Evolutionary conservation across 2,329 filamentous ascomycete genomes (phyloP).

Genomic region (Curvularia verruculosa): DNA sequence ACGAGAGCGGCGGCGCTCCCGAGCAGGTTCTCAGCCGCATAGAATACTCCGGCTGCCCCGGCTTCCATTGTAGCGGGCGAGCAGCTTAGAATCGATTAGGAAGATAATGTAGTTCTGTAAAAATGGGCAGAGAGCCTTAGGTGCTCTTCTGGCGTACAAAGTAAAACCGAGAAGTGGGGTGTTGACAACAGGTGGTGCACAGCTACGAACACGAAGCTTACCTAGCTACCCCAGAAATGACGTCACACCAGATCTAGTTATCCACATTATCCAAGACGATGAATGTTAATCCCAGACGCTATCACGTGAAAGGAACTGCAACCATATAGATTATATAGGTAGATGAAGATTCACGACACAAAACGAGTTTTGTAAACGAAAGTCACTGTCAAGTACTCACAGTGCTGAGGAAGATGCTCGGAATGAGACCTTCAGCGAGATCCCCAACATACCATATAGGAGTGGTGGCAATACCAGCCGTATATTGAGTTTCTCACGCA

Average conservation of each 20-base stretch:
- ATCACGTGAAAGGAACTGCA: not conserved
- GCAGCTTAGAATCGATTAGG: not conserved
- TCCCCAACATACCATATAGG: too few species aligned
- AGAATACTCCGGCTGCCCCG: constrained; percentile 46
- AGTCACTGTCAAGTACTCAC: not conserved
- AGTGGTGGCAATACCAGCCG: not conserved
- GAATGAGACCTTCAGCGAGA: too few species aligned
- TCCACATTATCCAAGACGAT: not conserved
- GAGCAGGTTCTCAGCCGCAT: constrained; percentile 46
- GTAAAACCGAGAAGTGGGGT: not conserved
- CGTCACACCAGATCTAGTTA: constrained; percentile 15
- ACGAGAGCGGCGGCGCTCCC: constrained; percentile 55
- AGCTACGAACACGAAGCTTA: constrained; percentile 10
- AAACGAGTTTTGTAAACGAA: not conserved
- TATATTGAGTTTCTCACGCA: not conserved
- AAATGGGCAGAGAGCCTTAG: not conserved
- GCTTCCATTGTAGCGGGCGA: constrained; percentile 53
- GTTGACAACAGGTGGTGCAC: constrained; percentile 11
- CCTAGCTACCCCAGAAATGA: constrained; percentile 8
- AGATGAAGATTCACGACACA: too few species aligned
- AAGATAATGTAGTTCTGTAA: not conserved
- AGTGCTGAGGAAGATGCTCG: too few species aligned
- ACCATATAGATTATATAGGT: too few species aligned
- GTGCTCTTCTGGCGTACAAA: not conserved
- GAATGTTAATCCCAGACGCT: not conserved